These are phyloP conservation scores for Adiantum capillusveneris DNA, from an alignment of 75 land plant species.

Conservation along the genomic window DNA sequence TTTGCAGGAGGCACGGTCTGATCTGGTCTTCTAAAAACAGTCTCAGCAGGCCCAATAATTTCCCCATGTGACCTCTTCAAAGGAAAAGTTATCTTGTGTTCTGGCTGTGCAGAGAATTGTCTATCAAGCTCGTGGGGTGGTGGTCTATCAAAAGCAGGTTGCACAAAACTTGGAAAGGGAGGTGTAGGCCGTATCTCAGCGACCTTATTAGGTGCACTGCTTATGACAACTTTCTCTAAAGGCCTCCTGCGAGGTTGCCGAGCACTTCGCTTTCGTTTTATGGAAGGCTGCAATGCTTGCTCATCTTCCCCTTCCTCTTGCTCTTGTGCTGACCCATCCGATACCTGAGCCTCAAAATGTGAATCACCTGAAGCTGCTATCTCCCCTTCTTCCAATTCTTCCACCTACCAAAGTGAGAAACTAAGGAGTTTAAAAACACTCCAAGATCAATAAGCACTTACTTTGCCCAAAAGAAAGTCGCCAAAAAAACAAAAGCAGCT, in stretches of 20 bases:
- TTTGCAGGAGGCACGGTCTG: conserved; percentile 32
- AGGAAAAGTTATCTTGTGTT: neutral
- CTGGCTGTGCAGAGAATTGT: neutral
- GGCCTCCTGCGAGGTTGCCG: conserved; percentile 52
- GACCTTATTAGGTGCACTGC: neutral
- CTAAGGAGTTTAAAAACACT: too few species aligned
- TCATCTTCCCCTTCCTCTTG: conserved; percentile 84
- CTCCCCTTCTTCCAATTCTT: conserved; percentile 97
- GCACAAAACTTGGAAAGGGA: neutral
- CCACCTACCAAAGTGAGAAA: conserved; percentile 33
- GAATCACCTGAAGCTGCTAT: conserved; percentile 93
- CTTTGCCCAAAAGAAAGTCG: too few species aligned
- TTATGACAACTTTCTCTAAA: conserved; percentile 29
- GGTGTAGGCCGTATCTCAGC: neutral
- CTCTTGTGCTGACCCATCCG: conserved; percentile 86
- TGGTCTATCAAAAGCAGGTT: neutral
- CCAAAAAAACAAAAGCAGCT: neutral
- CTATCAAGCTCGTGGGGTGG: neutral
- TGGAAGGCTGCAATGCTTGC: conserved; percentile 72
- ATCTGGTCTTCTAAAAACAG: conserved; percentile 32
- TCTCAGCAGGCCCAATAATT: conserved; percentile 17
- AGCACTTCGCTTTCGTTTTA: conserved; percentile 82
- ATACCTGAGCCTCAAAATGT: conserved; percentile 65
- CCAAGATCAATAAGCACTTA: too few species aligned
- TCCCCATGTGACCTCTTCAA: conserved; percentile 24